Evolutionary conservation across 805 yeast species (phyloP), one percentile per base, ranked within the genome.

Genomic region (Vanderwaltozyma tropicalis): DNA sequence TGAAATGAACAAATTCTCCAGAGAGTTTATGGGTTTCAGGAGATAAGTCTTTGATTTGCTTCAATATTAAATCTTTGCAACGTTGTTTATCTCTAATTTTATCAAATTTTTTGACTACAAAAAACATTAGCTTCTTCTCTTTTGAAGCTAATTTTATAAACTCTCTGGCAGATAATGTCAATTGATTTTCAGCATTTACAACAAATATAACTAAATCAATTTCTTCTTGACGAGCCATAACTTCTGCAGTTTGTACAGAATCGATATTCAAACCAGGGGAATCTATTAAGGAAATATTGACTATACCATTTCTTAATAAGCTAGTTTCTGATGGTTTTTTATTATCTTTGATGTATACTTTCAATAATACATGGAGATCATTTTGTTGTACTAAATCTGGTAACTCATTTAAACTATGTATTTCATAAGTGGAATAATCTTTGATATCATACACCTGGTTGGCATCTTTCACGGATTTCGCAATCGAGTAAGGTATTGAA

Each of bases 241-340:
- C 87, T 53, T 89, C 95, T 1, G 95, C 84, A 0, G 99, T 92
- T 57, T 86, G 95, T 49, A 80, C 81, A 4, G 92, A 83, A 52
- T 89, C 96, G 70, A 87, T 71, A 57, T 92, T 92, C 40, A 92
- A 68, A 0, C 99, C 99, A 0, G 99, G 99, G 0, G 97, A 96
- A 63, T 92, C 99, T 38, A 92, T 92, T 43, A 92, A 67, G 18
- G 88, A 76, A 40, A 92, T 87, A 53, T 92, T 96, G 29, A 89
- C 85, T 9, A 86, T 82, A 2, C 96, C 97, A 57, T 92, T 92
- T 42, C 79, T 74, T 41, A 92, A 64, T 38, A 92, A 63, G 49
- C 94, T 80, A 48, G 74, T 75, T 32, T 76, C 76, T 2, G 78
- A 69, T 28, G 96, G 70, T 35, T 68, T 67, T 31, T 47, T 51